Evolutionary conservation across 2,329 filamentous ascomycete species (phyloP).

Genomic region (Colletotrichum sp.): DNA sequence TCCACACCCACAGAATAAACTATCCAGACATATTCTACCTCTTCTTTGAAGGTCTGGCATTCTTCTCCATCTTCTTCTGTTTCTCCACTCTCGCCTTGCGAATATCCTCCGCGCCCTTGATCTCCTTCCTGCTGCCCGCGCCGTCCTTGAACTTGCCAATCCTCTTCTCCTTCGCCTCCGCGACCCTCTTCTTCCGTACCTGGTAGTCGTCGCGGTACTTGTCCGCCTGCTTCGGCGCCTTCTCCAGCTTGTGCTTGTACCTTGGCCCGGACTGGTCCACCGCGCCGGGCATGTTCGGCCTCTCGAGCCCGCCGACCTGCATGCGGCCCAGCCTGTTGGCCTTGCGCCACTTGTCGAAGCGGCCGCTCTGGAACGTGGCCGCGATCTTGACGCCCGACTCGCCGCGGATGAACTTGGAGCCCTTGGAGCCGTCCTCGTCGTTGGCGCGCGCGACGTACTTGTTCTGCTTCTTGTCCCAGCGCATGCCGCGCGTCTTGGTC

Average conservation of each 20-base stretch:
- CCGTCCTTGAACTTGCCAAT: slow-evolving; percentile 77
- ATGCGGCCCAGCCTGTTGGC: slow-evolving; percentile 80
- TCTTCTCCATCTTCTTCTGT: slow-evolving; percentile 84
- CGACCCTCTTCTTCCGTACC: slow-evolving; percentile 86
- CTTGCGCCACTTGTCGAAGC: slow-evolving; percentile 92
- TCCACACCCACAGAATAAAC: neutral
- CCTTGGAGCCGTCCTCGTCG: slow-evolving; percentile 89
- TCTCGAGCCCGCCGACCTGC: slow-evolving; percentile 82
- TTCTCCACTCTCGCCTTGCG: slow-evolving; percentile 79
- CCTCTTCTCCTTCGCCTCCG: slow-evolving; percentile 85
- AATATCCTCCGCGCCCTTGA: slow-evolving; percentile 84
- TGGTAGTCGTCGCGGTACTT: slow-evolving; percentile 91
- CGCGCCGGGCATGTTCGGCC: slow-evolving; percentile 30
- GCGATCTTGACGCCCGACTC: slow-evolving; percentile 97
- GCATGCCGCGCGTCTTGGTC: slow-evolving; percentile 71
- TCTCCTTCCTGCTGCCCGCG: slow-evolving; percentile 74
- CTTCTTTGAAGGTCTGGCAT: slow-evolving; percentile 76
- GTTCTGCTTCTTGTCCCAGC: slow-evolving; percentile 96
- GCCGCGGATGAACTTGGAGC: slow-evolving; percentile 76
- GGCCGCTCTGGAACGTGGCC: slow-evolving; percentile 88
- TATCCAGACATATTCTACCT: neutral
- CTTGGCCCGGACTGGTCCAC: slow-evolving; percentile 45
- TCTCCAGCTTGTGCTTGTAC: slow-evolving; percentile 87
- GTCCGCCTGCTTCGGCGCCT: slow-evolving; percentile 92
- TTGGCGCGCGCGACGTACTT: slow-evolving; percentile 94